Evolutionary conservation across 495 filamentous ascomycete genomes (phyloP).

Genomic region (Aspergillus indologenus): DNA sequence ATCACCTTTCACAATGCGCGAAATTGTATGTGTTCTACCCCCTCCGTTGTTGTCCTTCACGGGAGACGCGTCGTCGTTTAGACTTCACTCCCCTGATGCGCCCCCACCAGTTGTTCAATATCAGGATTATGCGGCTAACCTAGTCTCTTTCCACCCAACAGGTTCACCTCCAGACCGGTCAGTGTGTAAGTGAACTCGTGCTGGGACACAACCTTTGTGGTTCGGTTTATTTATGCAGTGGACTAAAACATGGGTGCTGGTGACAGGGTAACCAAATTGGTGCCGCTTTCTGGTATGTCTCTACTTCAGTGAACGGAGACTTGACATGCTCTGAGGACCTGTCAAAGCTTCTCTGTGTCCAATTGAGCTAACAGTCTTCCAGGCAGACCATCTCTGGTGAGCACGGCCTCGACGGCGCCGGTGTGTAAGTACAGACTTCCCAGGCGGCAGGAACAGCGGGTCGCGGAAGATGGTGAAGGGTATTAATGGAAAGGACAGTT

Average conservation of each 20-base stretch:
- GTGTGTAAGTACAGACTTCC: constrained; percentile 61
- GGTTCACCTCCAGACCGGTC: constrained; percentile 98
- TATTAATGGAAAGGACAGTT: constrained; percentile 55
- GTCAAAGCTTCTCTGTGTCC: constrained; percentile 3
- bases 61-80: constrained; percentile 36
- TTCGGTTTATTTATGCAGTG: constrained; percentile 6
- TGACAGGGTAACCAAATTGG: constrained; percentile 98
- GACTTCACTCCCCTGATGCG: constrained; percentile 37
- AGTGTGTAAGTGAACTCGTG: constrained; percentile 69
- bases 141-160: constrained; percentile 47
- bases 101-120: constrained; percentile 44
- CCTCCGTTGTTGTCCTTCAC: constrained; percentile 28
- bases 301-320: constrained; percentile 4
- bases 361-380: constrained; percentile 30
- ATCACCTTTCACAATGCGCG: constrained; percentile 74
- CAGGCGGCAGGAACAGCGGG: constrained; percentile 1
- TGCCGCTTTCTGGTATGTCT: constrained; percentile 93
- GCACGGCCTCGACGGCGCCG: constrained; percentile 96
- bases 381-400: constrained; percentile 98
- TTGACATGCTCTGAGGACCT: constrained; percentile 1
- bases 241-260: constrained; percentile 30
- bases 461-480: constrained; percentile 14
- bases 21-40: constrained; percentile 69
- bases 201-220: constrained; percentile 3
- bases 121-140: constrained; percentile 33